Conservation (phyloP, 345 rosid species). For the Arabis alpina region DNA sequence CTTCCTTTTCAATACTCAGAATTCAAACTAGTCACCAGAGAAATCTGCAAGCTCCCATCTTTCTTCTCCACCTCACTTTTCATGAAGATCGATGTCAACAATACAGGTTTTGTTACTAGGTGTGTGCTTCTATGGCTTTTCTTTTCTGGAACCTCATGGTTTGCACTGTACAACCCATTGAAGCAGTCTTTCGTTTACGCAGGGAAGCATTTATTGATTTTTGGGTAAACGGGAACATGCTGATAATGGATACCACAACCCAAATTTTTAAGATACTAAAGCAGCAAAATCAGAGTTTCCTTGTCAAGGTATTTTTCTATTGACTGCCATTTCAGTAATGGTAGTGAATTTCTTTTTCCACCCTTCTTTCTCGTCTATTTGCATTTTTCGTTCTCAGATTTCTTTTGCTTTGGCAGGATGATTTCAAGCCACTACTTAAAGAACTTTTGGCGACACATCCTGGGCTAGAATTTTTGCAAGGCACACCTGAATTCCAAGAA, state of each 20-base stretch:
- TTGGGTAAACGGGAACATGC: conserved; percentile 77
- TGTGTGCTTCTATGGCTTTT: conserved; percentile 43
- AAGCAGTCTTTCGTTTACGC: conserved; percentile 17
- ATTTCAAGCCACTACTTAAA: conserved; percentile 84
- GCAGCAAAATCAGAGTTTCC: conserved; percentile 71
- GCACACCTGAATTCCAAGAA: conserved; percentile 99
- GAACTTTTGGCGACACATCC: conserved; percentile 96
- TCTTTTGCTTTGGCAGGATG: conserved; percentile 62
- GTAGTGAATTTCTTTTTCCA: neutral
- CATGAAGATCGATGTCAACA: conserved; percentile 68
- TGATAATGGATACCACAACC: conserved; percentile 79
- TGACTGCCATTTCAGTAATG: conserved; percentile 5
- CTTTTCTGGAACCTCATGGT: neutral
- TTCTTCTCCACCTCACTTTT: conserved; percentile 80
- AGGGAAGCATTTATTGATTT: conserved; percentile 87
- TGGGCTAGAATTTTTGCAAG: conserved; percentile 91
- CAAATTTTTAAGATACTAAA: conserved; percentile 78
- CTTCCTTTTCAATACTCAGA: conserved; percentile 42
- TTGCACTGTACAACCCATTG: neutral
- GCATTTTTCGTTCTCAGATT: conserved; percentile 15
- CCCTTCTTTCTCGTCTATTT: conserved; percentile 10
- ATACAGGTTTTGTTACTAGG: conserved; percentile 73
- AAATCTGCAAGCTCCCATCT: conserved; percentile 92
- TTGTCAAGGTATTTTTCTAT: conserved; percentile 64
- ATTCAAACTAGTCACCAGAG: conserved; percentile 74